Percentiles rank a stretch among this genome's conserved stretches.
Evolutionary conservation across 352 stramenopile genomes (phyloP).

Genomic region (Plasmopara halstedii): DNA sequence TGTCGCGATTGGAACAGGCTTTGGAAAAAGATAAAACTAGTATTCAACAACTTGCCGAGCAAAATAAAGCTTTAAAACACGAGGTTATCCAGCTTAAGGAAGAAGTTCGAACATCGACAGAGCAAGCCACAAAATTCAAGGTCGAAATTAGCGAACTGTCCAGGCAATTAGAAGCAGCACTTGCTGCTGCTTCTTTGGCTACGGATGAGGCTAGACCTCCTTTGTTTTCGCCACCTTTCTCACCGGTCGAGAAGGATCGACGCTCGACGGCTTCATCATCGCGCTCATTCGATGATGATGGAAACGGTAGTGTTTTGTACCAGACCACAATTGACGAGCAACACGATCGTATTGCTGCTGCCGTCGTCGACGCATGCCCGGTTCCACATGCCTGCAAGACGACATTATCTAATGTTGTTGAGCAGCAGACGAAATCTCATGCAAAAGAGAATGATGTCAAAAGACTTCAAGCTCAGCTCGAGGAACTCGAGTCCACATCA

Average conservation of each 20-base stretch:
- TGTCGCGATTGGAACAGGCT: constrained; percentile 18
- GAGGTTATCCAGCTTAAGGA: constrained; percentile 30
- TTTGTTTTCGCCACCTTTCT: constrained; percentile 18
- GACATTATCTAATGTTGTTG: not conserved
- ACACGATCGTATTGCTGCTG: constrained; percentile 31
- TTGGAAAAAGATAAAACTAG: constrained; percentile 22
- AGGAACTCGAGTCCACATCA: constrained; percentile 34
- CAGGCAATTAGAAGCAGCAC: constrained; percentile 38
- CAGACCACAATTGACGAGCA: constrained; percentile 24
- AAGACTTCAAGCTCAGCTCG: constrained; percentile 36
- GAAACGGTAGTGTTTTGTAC: constrained; percentile 27
- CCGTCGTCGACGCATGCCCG: constrained; percentile 34
- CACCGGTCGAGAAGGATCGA: constrained; percentile 31
- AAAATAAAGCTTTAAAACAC: constrained; percentile 25
- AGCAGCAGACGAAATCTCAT: constrained; percentile 19
- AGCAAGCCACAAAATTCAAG: constrained; percentile 43
- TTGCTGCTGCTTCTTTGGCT: constrained; percentile 19
- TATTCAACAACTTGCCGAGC: constrained; percentile 25
- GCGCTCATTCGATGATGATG: constrained; percentile 24
- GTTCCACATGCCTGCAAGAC: constrained; percentile 31
- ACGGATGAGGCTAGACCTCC: constrained; percentile 16
- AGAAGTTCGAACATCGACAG: constrained; percentile 19
- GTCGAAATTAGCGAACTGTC: constrained; percentile 41
- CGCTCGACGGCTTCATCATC: constrained; percentile 33
- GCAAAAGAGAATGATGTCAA: constrained; percentile 35